phyloP scores from a whole-genome alignment of 176 grass and related monocot species.

The Urochloa ruziziensis region DNA sequence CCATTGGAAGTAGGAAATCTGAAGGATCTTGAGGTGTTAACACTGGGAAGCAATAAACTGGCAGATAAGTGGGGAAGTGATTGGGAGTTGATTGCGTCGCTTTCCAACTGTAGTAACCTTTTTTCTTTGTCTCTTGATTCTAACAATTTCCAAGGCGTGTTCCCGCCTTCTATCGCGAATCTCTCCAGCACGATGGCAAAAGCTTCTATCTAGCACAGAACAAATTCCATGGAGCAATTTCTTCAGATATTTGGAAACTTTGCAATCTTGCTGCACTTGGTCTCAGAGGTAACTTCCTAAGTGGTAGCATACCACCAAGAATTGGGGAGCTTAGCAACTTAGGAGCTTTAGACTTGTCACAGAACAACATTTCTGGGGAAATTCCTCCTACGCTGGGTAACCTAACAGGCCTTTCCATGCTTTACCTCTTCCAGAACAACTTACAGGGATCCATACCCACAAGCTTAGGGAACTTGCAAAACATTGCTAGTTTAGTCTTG shows the following conservation, averaged over 20 bases:
- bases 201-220: background rate
- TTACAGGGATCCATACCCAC: slow-evolving; percentile 19
- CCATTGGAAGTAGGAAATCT: slow-evolving; percentile 8
- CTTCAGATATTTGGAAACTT: slow-evolving; percentile 7
- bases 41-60: background rate
- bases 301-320: background rate
- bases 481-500: slow-evolving; percentile 18
- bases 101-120: slow-evolving; percentile 6
- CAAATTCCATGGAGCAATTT: slow-evolving; percentile 6
- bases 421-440: slow-evolving; percentile 18
- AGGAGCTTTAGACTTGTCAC: background rate
- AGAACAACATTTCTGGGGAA: slow-evolving; percentile 24
- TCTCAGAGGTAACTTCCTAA: slow-evolving; percentile 7
- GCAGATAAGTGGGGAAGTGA: slow-evolving; percentile 19
- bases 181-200: slow-evolving; percentile 4
- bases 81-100: background rate
- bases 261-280: background rate
- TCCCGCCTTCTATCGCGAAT: background rate
- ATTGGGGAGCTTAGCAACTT: slow-evolving; percentile 2
- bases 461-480: slow-evolving; percentile 15
- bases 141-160: slow-evolving; percentile 27
- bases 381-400: slow-evolving; percentile 11
- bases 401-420: background rate
- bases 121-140: background rate
- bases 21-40: slow-evolving; percentile 11